Evolutionary conservation across 2,329 filamentous ascomycete genomes (phyloP).

Genomic region (Colletotrichum orbiculare): DNA sequence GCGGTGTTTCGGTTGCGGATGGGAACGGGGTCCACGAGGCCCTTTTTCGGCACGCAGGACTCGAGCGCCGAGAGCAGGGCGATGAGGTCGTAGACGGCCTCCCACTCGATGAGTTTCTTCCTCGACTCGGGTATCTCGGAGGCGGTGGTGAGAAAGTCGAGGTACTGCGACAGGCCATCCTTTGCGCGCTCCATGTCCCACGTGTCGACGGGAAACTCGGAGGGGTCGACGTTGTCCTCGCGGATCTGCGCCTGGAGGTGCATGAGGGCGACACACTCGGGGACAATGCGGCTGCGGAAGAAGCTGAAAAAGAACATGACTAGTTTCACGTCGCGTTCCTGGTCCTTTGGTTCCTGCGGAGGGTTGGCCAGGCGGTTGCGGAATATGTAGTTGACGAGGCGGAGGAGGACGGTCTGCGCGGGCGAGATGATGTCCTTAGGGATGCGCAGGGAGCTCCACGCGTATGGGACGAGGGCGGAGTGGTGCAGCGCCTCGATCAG

Average conservation of each 20-base stretch:
- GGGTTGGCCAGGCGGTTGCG: slow-evolving; percentile 62
- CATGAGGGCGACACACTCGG: slow-evolving; percentile 94
- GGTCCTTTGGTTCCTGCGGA: slow-evolving; percentile 62
- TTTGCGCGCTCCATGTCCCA: slow-evolving; percentile 99
- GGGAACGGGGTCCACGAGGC: slow-evolving; percentile 62
- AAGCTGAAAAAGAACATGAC: slow-evolving; percentile 93
- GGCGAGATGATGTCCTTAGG: slow-evolving; percentile 97
- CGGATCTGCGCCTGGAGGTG: slow-evolving; percentile 92
- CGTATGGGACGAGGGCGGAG: slow-evolving; percentile 89
- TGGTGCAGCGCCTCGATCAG: slow-evolving; percentile 94
- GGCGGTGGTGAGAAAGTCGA: slow-evolving; percentile 92
- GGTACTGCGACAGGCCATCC: slow-evolving; percentile 92
- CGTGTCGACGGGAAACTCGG: slow-evolving; percentile 92
- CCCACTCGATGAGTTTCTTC: slow-evolving; percentile 88
- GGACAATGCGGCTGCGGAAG: slow-evolving; percentile 91
- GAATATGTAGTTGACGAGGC: slow-evolving; percentile 91
- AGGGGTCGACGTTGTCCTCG: slow-evolving; percentile 77
- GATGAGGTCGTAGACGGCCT: slow-evolving; percentile 88
- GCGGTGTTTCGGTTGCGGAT: slow-evolving; percentile 38
- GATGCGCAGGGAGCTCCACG: slow-evolving; percentile 90
- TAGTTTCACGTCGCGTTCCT: slow-evolving; percentile 67
- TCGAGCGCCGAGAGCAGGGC: slow-evolving; percentile 89
- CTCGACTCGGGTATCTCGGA: slow-evolving; percentile 88
- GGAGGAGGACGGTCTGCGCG: slow-evolving; percentile 91
- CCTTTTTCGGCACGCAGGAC: slow-evolving; percentile 85